These are phyloP conservation scores for Chamaecrista fasciculata DNA, from an alignment of 306 rosid genomes.

Conservation along the genomic window DNA sequence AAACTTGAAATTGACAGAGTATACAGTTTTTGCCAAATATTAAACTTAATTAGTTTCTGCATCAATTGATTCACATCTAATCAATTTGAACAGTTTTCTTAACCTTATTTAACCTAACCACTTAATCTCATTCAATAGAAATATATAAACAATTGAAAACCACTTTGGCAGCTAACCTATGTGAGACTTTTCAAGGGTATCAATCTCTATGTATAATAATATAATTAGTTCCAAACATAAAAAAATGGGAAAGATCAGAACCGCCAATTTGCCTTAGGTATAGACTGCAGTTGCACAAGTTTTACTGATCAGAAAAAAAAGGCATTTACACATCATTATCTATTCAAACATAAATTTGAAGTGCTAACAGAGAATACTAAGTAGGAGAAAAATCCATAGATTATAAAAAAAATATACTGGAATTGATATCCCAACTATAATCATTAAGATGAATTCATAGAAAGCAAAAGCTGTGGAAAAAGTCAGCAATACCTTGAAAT, in stretches of 20 bases:
- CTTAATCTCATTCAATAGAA: background rate
- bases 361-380: background rate
- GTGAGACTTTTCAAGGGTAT: background rate
- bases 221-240: background rate
- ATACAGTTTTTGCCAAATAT: no score
- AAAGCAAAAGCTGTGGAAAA: slow-evolving; percentile 19
- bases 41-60: background rate
- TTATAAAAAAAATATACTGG: background rate
- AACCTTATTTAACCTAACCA: background rate
- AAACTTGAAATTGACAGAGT: background rate
- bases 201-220: background rate
- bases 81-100: background rate
- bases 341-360: background rate
- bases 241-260: background rate
- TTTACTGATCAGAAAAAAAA: no score
- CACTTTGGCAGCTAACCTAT: background rate
- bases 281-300: background rate
- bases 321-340: background rate
- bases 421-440: background rate
- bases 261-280: background rate
- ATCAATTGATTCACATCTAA: background rate
- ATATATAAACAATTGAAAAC: background rate
- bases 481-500: slow-evolving; percentile 71
- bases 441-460: background rate
- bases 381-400: background rate